Evolutionary conservation across 768 basidiomycete species (phyloP), one percentile per base, ranked within the genome.

Genomic region (Leccinum imitatum): DNA sequence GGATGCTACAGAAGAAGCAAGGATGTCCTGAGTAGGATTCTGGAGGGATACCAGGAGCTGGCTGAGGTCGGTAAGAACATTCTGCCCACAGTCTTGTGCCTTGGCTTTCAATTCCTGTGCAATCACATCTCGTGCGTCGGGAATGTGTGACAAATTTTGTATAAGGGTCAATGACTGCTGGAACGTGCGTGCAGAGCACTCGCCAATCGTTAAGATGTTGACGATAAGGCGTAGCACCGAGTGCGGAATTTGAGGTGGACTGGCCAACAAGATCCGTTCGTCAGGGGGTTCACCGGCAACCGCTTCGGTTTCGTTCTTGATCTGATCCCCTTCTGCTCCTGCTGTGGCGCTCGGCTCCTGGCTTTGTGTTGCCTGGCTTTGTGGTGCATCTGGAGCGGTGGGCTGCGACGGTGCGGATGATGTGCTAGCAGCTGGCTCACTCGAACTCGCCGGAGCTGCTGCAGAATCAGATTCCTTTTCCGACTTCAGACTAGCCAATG

Each of bases 131-230:
- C 93, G 87, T 8, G 91, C 91, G 59, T 93, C 92, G 6, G 93
- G 89, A 60, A 98, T 85, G 73, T 84, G 84, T 0, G 95, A 95
- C 21, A 98, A 78, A 68, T 99, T 87, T 73, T 96, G 93, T 59
- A 99, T 98, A 35, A 98, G 83, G 17, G 88, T 82, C 47, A 98
- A 80, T 44, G 93, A 95, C 70, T 95, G 88, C 65, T 94, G 90
- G 84, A 99, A 99, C n/a, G 95, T 97, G 33, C 90, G 83, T 47
- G 90, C 91, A 23, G 95, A 94, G 70, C 96, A 98, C 78, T 99
- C 97, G 48, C 97, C 97, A 19, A 90, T 82, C n/a, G 97, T 98
- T 63, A 99, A 79, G 66, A 98, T 94, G 73, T 98, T 98, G 71
- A 97, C 94, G 61, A 98, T 93, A 39, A 95, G 84, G 39, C 91